Conservation (phyloP, 164 flowering plant genomes). For the Cinnamomum micranthum region DNA sequence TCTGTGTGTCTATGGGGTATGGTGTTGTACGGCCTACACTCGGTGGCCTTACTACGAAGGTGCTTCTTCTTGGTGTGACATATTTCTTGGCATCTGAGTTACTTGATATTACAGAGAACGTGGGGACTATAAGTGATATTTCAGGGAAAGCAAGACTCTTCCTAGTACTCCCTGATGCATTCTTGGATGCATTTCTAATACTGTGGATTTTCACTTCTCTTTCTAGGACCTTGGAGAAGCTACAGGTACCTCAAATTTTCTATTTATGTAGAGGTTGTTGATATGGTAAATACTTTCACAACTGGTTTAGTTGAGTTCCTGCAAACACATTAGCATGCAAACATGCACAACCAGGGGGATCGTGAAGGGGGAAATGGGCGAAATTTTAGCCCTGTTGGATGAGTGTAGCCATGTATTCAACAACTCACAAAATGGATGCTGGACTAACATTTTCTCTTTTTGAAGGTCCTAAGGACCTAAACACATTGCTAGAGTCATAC, state of each 20-base stretch:
- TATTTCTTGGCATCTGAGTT: slow-evolving; percentile 84
- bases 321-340: no score
- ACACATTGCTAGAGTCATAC: no score
- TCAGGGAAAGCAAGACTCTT: slow-evolving; percentile 89
- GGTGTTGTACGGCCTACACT: slow-evolving; percentile 96
- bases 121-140: slow-evolving; percentile 83
- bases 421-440: no score
- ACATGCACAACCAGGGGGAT: no score
- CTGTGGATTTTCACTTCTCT: slow-evolving; percentile 96
- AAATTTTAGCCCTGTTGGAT: no score
- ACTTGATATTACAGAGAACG: slow-evolving; percentile 83
- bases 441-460: no score
- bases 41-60: slow-evolving; percentile 93
- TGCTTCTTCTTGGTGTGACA: slow-evolving; percentile 76
- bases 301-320: neutral
- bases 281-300: neutral
- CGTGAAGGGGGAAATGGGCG: no score
- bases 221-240: slow-evolving; percentile 79
- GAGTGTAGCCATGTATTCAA: no score
- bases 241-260: slow-evolving; percentile 59
- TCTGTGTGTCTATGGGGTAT: slow-evolving; percentile 86
- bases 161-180: slow-evolving; percentile 86
- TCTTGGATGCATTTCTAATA: slow-evolving; percentile 82
- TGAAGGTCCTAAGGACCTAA: no score
- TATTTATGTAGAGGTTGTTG: neutral